A percentile compares a stretch with the other conserved stretches of the same genome.
Conservation (phyloP, 2,329 filamentous ascomycete genomes). For the Periglandula ipomoeae region DNA sequence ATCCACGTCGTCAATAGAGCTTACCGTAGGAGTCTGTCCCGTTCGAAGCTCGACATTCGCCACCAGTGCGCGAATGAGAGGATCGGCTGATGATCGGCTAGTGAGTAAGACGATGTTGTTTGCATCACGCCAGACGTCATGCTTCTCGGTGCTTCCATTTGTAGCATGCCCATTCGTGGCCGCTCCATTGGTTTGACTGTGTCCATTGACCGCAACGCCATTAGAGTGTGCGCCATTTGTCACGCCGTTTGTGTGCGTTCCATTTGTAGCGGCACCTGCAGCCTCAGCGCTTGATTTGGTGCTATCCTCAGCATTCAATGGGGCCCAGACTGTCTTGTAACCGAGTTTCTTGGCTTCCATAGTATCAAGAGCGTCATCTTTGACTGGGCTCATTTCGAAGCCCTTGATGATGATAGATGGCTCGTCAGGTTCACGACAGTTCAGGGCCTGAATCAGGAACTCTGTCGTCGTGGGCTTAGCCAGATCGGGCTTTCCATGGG, state of each 20-base stretch:
- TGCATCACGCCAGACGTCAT: not conserved
- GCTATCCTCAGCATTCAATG: not conserved
- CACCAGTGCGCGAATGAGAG: not conserved
- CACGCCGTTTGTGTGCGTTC: not conserved
- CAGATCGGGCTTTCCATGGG: not conserved
- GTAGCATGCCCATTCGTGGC: not conserved
- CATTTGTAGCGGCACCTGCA: not conserved
- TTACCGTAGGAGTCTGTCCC: constrained; percentile 12
- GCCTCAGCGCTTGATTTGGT: not conserved
- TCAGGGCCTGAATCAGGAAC: constrained; percentile 12
- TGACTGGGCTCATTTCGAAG: constrained; percentile 31
- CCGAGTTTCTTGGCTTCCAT: not conserved
- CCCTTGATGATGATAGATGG: constrained; percentile 27
- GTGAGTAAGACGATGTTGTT: not conserved
- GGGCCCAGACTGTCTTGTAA: not conserved
- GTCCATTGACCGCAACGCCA: not conserved
- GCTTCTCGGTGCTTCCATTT: not conserved
- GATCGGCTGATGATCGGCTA: not conserved
- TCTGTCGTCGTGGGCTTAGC: not conserved
- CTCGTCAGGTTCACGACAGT: constrained; percentile 13
- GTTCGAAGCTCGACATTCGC: not conserved
- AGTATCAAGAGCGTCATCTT: constrained; percentile 18
- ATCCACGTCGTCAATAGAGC: constrained; percentile 7
- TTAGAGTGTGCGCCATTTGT: not conserved
- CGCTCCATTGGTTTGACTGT: not conserved